Conservation (phyloP, 352 stramenopile genomes). For the Phytophthora idaei region DNA sequence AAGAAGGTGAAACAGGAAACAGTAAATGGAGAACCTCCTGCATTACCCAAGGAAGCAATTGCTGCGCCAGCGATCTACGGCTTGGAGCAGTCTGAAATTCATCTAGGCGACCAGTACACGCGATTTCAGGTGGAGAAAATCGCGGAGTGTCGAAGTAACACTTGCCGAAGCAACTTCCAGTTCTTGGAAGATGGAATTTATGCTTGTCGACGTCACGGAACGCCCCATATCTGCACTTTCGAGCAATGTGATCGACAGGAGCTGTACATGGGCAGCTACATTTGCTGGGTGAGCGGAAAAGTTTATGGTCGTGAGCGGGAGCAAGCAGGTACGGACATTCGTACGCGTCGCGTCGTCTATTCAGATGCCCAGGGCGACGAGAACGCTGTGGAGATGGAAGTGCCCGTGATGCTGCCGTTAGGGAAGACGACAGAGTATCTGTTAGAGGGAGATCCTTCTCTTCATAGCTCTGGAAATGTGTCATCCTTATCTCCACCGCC, state of each 20-base stretch:
- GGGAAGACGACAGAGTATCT: constrained; percentile 68
- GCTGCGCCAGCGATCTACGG: constrained; percentile 18
- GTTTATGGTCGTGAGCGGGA: constrained; percentile 71
- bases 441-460: constrained; percentile 46
- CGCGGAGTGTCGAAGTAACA: constrained; percentile 42
- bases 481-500: constrained; percentile 71
- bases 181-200: constrained; percentile 81
- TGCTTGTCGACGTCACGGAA: constrained; percentile 67
- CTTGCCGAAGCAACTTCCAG: constrained; percentile 55
- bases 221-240: constrained; percentile 76
- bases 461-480: constrained; percentile 27
- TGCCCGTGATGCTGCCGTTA: constrained; percentile 68
- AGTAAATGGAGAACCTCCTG: not conserved
- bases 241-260: constrained; percentile 73
- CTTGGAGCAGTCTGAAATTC: constrained; percentile 59
- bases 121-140: constrained; percentile 58
- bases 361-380: constrained; percentile 57
- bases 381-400: constrained; percentile 72
- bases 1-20: constrained; percentile 25
- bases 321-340: constrained; percentile 63
- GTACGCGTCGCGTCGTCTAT: constrained; percentile 65
- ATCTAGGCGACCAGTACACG: constrained; percentile 61
- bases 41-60: constrained; percentile 1
- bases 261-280: constrained; percentile 54
- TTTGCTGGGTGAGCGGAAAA: constrained; percentile 71